Evolutionary conservation across 176 grass and related monocot species (phyloP).

Genomic region (Oryza australiensis): DNA sequence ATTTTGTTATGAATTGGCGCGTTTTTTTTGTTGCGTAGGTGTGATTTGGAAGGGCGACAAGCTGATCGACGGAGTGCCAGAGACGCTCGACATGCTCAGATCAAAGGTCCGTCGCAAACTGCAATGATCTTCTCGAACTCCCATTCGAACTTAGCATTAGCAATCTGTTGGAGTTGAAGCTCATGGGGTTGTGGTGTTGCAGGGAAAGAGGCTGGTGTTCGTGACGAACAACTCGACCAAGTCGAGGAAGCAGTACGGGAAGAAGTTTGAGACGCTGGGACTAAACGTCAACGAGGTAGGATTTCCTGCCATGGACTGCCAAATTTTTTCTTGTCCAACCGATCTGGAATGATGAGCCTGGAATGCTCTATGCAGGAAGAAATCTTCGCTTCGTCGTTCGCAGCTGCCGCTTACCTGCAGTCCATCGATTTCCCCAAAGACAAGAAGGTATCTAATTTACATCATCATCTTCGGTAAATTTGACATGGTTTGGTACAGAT

Average conservation of each 20-base stretch:
- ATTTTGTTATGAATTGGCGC: neutral
- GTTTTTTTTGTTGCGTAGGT: slow-evolving; percentile 35
- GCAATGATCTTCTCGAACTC: neutral
- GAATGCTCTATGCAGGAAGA: slow-evolving; percentile 59
- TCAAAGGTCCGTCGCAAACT: slow-evolving; percentile 51
- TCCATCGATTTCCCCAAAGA: slow-evolving; percentile 93
- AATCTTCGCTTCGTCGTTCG: slow-evolving; percentile 98
- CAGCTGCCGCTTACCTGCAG: slow-evolving; percentile 85
- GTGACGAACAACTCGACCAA: slow-evolving; percentile 96
- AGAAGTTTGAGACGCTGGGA: slow-evolving; percentile 85
- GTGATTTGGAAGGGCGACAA: slow-evolving; percentile 98
- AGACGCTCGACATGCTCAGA: slow-evolving; percentile 88
- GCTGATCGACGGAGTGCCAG: slow-evolving; percentile 84
- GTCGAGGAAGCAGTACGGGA: slow-evolving; percentile 97
- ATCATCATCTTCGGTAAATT: neutral
- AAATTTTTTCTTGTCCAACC: neutral
- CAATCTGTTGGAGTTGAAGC: neutral
- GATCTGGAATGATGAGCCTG: neutral
- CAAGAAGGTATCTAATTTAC: slow-evolving; percentile 60
- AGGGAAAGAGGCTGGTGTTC: slow-evolving; percentile 97
- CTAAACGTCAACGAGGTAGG: slow-evolving; percentile 71
- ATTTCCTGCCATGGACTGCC: neutral
- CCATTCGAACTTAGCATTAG: neutral
- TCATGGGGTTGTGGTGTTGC: neutral
- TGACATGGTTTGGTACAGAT: neutral